Evolutionary conservation across 78 protist genomes (phyloP).

Genomic region (Capsaspora owczarzaki): DNA sequence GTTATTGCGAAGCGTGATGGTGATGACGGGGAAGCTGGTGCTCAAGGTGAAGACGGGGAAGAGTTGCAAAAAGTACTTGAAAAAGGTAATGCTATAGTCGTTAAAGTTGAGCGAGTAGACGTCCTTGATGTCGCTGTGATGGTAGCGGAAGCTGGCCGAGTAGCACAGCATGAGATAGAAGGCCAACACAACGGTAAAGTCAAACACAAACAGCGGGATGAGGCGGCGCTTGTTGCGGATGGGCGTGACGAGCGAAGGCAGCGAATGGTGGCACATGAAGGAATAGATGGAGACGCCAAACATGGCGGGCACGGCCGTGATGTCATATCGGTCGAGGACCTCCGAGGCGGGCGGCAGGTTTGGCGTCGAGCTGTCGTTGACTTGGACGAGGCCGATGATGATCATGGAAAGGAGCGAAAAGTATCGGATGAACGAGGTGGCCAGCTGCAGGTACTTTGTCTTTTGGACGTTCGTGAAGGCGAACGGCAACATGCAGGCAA

Average conservation of each 20-base stretch:
- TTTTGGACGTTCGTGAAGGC: slow-evolving; percentile 15
- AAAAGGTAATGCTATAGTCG: neutral
- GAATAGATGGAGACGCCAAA: slow-evolving; percentile 33
- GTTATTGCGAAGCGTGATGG: slow-evolving; percentile 39
- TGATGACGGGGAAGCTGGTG: slow-evolving; percentile 39
- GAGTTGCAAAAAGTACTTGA: slow-evolving; percentile 11
- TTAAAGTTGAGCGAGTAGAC: slow-evolving; percentile 26
- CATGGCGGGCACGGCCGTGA: slow-evolving; percentile 3
- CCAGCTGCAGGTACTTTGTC: slow-evolving; percentile 21
- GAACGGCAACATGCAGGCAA: slow-evolving; percentile 11
- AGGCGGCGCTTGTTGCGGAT: neutral
- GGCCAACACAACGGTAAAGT: neutral
- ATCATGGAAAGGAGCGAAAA: slow-evolving; percentile 32
- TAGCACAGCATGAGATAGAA: slow-evolving; percentile 24
- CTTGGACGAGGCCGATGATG: slow-evolving; percentile 6
- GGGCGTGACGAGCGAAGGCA: slow-evolving; percentile 30
- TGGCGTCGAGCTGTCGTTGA: too few species aligned
- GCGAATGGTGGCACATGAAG: slow-evolving; percentile 44
- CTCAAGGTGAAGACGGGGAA: slow-evolving; percentile 30
- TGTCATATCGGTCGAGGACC: neutral
- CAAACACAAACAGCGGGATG: neutral
- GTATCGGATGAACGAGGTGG: slow-evolving; percentile 18
- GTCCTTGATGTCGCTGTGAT: slow-evolving; percentile 8
- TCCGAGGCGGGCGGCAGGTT: neutral
- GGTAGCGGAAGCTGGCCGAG: slow-evolving; percentile 22